phyloP scores from a whole-genome alignment of 148 eudicot species.

The Fagopyrum homotropicum region DNA sequence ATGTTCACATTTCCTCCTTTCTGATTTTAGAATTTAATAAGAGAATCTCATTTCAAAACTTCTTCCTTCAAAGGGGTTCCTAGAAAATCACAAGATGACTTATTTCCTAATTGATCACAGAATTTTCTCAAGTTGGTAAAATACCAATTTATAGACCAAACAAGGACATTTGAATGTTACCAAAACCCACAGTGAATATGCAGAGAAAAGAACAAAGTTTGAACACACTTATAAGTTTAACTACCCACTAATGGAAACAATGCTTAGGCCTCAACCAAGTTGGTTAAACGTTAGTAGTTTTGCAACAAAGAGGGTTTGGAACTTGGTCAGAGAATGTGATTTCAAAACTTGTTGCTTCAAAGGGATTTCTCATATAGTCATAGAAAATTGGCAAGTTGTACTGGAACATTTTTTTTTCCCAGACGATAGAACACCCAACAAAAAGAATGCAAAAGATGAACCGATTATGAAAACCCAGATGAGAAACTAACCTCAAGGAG shows the following conservation, averaged over 20 bases:
- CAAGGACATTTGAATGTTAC: neutral
- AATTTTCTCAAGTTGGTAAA: neutral
- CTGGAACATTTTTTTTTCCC: too few species aligned
- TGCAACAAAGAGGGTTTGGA: too few species aligned
- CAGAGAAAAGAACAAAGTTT: neutral
- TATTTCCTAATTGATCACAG: neutral
- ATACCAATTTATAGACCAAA: neutral
- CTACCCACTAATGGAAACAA: too few species aligned
- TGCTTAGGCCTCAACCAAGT: too few species aligned
- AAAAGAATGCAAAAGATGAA: neutral
- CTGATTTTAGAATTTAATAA: too few species aligned
- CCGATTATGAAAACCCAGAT: neutral
- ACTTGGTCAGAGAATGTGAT: too few species aligned
- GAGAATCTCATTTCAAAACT: neutral
- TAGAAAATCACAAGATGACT: neutral
- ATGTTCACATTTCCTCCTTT: neutral
- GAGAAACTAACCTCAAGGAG: slow-evolving; percentile 35
- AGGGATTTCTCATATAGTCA: too few species aligned
- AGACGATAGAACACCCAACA: neutral
- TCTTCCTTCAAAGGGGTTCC: neutral
- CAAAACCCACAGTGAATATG: neutral
- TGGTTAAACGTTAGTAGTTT: too few species aligned
- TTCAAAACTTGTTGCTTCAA: too few species aligned
- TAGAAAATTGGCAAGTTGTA: too few species aligned
- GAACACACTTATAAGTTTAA: too few species aligned